phyloP scores from a whole-genome alignment of 306 rosid species.

The Spatholobus suberectus region DNA sequence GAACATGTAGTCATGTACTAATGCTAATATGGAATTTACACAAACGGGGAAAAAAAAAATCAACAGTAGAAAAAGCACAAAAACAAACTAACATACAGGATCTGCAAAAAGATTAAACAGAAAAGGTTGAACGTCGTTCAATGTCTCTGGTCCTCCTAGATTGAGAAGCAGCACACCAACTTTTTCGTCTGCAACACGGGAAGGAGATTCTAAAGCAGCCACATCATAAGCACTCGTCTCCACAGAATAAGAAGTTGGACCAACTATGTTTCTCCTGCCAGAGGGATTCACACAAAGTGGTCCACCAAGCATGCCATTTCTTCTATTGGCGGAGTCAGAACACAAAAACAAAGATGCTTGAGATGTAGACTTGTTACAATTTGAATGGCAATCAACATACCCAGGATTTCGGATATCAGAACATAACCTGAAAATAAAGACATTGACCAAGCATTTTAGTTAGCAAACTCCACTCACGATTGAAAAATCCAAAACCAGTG shows the following conservation, averaged over 20 bases:
- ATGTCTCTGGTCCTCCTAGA: conserved; percentile 97
- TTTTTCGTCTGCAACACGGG: conserved; percentile 66
- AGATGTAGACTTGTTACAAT: conserved; percentile 47
- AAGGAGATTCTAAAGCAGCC: conserved; percentile 52
- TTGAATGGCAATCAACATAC: conserved; percentile 42
- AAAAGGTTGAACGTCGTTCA: conserved; percentile 95
- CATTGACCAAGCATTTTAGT: conserved; percentile 10
- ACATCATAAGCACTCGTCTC: conserved; percentile 57
- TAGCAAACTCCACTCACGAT: not conserved
- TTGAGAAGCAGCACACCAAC: conserved; percentile 96
- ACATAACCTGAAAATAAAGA: conserved; percentile 52
- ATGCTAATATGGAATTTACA: not conserved
- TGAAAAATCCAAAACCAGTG: not conserved
- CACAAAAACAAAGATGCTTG: conserved; percentile 48
- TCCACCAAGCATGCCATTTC: conserved; percentile 40
- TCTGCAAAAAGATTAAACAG: conserved; percentile 95
- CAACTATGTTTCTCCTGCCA: conserved; percentile 50
- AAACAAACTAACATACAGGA: conserved; percentile 65
- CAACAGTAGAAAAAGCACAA: not conserved
- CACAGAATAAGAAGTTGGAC: conserved; percentile 52
- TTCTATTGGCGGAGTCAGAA: conserved; percentile 41
- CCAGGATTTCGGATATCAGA: conserved; percentile 40
- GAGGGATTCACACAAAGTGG: conserved; percentile 29
- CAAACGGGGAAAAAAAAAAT: not conserved
- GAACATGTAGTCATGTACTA: not conserved